A percentile compares a stretch with the other conserved stretches of the same genome.
These are phyloP conservation scores for Solanum arcanum DNA, from an alignment of 257 asterid genomes.

Conservation along the genomic window DNA sequence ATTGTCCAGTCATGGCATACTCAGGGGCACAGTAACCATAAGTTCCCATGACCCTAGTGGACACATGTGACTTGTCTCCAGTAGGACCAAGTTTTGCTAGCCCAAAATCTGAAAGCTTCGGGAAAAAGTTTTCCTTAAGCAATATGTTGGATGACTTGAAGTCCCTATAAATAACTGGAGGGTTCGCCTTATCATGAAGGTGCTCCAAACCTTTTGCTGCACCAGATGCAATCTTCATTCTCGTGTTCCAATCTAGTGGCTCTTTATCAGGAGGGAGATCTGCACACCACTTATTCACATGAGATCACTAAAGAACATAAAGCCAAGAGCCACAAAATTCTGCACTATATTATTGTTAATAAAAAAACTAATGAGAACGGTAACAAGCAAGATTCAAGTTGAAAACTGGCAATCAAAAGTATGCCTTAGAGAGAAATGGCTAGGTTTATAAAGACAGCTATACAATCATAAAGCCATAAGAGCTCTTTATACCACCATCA, in stretches of 20 bases:
- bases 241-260: conserved; percentile 95
- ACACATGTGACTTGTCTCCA: conserved; percentile 96
- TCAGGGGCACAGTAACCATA: conserved; percentile 99
- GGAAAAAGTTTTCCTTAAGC: conserved; percentile 66
- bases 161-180: conserved; percentile 94
- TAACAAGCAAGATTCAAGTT: neutral
- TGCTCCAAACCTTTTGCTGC: conserved; percentile 98
- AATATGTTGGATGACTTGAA: conserved; percentile 95
- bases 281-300: conserved; percentile 8
- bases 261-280: conserved; percentile 86
- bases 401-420: neutral
- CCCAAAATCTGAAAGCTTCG: conserved; percentile 95
- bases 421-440: neutral
- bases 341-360: neutral
- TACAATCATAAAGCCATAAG: neutral
- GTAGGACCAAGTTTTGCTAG: conserved; percentile 99
- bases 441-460: neutral
- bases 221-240: conserved; percentile 99
- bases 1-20: conserved; percentile 98
- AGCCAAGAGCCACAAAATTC: neutral
- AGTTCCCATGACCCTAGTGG: conserved; percentile 99
- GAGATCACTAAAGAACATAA: neutral
- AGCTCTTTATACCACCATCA: neutral
- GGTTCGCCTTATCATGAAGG: conserved; percentile 96
- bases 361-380: neutral